phyloP scores from a whole-genome alignment of 2,329 filamentous ascomycete species.

The Ilyonectria robusta region DNA sequence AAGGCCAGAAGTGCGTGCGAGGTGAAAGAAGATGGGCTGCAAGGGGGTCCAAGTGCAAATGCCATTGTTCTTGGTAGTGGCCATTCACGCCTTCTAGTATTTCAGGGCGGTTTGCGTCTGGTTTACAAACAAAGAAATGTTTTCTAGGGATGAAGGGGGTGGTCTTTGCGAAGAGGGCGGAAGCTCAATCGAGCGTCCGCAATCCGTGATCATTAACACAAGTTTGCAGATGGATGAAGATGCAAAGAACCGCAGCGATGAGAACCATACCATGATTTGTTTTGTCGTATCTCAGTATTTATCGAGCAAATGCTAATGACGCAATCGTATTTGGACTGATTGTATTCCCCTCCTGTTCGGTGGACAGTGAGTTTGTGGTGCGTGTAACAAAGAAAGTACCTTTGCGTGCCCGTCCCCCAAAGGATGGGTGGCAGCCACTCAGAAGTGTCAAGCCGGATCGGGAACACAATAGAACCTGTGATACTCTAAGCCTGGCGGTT shows the following conservation, averaged over 20 bases:
- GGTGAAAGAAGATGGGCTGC: not conserved
- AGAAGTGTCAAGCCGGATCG: not conserved
- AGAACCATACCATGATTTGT: not conserved
- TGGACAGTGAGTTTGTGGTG: too few species aligned
- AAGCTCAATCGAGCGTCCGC: not conserved
- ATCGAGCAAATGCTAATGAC: not conserved
- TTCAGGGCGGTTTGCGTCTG: not conserved
- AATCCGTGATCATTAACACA: too few species aligned
- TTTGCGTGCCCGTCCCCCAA: not conserved
- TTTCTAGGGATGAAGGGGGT: not conserved
- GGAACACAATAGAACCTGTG: conserved; percentile 1
- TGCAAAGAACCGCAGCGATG: not conserved
- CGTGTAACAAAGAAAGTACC: conserved; percentile 12
- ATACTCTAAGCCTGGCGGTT: not conserved
- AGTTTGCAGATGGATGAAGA: not conserved
- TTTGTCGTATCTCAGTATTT: not conserved
- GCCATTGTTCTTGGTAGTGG: conserved; percentile 31
- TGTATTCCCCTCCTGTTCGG: not conserved
- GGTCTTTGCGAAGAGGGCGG: not conserved
- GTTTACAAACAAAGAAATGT: conserved; percentile 14
- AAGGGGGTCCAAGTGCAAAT: conserved; percentile 27
- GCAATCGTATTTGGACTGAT: not conserved
- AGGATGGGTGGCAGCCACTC: not conserved
- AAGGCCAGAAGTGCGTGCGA: not conserved
- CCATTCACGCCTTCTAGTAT: conserved; percentile 12